Conservation (phyloP, 192 early-diverging fungal genomes). For the Coemansia sp. region DNA sequence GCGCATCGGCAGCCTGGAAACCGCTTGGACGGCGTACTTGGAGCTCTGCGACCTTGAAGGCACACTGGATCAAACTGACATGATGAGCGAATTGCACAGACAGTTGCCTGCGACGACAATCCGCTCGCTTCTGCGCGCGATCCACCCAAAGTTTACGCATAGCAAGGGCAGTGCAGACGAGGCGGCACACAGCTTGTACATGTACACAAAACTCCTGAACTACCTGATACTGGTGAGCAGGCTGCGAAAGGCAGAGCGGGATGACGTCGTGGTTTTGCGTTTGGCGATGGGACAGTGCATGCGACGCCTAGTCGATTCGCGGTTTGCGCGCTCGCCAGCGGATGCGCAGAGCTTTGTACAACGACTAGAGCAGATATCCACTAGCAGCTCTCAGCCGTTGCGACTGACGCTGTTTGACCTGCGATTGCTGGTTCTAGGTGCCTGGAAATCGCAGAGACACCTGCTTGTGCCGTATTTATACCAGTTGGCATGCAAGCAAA, state of each 20-base stretch:
- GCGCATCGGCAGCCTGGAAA: slow-evolving; percentile 8
- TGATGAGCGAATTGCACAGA: slow-evolving; percentile 19
- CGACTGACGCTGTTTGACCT: slow-evolving; percentile 35
- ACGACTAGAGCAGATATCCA: slow-evolving; percentile 25
- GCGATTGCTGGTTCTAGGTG: slow-evolving; percentile 39
- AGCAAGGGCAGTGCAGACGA: background rate
- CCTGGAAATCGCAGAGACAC: slow-evolving; percentile 49
- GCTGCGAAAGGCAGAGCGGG: slow-evolving; percentile 26
- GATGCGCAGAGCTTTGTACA: slow-evolving; percentile 29
- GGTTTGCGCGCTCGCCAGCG: slow-evolving; percentile 15
- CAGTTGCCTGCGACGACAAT: slow-evolving; percentile 13
- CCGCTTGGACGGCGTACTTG: slow-evolving; percentile 37
- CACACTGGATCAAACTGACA: slow-evolving; percentile 9
- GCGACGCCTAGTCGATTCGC: slow-evolving; percentile 22
- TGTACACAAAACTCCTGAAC: slow-evolving; percentile 43
- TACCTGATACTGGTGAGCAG: slow-evolving; percentile 35
- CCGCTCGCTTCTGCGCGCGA: slow-evolving; percentile 12
- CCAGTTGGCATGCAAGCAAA: slow-evolving; percentile 22
- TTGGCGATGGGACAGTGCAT: slow-evolving; percentile 49
- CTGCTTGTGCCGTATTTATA: slow-evolving; percentile 41
- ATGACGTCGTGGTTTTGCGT: slow-evolving; percentile 26
- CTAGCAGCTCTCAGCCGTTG: slow-evolving; percentile 16
- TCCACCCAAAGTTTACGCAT: slow-evolving; percentile 21
- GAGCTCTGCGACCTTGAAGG: slow-evolving; percentile 33
- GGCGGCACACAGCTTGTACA: slow-evolving; percentile 28